Evolutionary conservation across 1,284 basidiomycete genomes (phyloP).

Genomic region (Apiotrichum gracile): DNA sequence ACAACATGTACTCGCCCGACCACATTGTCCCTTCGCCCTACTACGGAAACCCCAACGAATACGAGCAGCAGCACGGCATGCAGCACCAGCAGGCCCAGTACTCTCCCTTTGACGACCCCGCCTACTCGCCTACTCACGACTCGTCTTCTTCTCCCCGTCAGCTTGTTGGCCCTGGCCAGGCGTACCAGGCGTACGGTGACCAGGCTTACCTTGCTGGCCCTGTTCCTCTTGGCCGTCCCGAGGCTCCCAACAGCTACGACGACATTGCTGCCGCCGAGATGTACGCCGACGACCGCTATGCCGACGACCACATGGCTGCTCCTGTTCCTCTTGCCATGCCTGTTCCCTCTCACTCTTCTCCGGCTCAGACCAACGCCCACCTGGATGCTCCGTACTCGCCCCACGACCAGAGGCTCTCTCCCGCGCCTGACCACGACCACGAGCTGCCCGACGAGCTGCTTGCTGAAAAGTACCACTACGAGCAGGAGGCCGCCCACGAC

Average conservation of each 20-base stretch:
- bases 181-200: constrained; percentile 2
- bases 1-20: not conserved
- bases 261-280: constrained; percentile 33
- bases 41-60: not conserved
- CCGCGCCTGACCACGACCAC: not conserved
- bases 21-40: not conserved
- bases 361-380: constrained; percentile 6
- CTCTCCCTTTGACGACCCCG: constrained; percentile 10
- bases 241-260: constrained; percentile 25
- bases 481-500: not conserved
- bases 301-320: constrained; percentile 12
- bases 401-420: not conserved
- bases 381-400: constrained; percentile 16
- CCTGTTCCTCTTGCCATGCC: not conserved
- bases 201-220: constrained; percentile 19
- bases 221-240: constrained; percentile 37
- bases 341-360: too few relatives aligned
- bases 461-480: not conserved
- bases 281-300: constrained; percentile 21
- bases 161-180: constrained; percentile 29
- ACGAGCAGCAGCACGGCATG: not conserved
- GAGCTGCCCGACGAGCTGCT: not conserved
- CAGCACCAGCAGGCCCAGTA: not conserved
- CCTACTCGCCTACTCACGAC: constrained; percentile 13
- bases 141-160: constrained; percentile 20